These are phyloP conservation scores for Blastocystis sp. DNA, from an alignment of 352 stramenopile genomes.

Conservation along the genomic window DNA sequence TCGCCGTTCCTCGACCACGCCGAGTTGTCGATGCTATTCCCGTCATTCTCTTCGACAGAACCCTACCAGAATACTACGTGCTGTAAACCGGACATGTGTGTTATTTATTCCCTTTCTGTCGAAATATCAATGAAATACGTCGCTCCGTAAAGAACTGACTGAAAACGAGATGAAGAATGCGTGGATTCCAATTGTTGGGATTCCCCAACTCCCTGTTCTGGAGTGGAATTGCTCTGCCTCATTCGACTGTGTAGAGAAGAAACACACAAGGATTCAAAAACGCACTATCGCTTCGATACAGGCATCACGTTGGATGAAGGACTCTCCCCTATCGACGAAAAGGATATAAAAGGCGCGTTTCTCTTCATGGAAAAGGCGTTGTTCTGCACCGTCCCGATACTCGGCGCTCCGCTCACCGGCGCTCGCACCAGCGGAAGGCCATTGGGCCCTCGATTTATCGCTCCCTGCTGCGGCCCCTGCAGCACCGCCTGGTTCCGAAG, in stretches of 20 bases:
- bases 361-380: conserved; percentile 61
- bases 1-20: conserved; percentile 63
- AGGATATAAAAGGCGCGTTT: conserved; percentile 63
- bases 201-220: too few species aligned
- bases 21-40: conserved; percentile 63
- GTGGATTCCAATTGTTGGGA: too few species aligned
- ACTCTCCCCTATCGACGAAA: background rate
- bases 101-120: background rate
- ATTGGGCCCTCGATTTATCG: background rate
- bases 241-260: background rate
- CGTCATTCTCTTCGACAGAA: background rate
- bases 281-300: conserved; percentile 30
- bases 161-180: background rate
- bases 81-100: conserved; percentile 32
- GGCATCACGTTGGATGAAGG: conserved; percentile 43
- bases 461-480: background rate
- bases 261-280: conserved; percentile 15
- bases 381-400: background rate
- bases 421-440: conserved; percentile 13
- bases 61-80: conserved; percentile 61
- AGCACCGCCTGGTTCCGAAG: conserved; percentile 27
- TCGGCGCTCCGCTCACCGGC: background rate
- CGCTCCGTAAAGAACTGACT: background rate
- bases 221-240: too few species aligned
- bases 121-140: background rate